These are phyloP conservation scores for Heliamphora exappendiculata DNA, from an alignment of 148 eudicot species.

Conservation along the genomic window DNA sequence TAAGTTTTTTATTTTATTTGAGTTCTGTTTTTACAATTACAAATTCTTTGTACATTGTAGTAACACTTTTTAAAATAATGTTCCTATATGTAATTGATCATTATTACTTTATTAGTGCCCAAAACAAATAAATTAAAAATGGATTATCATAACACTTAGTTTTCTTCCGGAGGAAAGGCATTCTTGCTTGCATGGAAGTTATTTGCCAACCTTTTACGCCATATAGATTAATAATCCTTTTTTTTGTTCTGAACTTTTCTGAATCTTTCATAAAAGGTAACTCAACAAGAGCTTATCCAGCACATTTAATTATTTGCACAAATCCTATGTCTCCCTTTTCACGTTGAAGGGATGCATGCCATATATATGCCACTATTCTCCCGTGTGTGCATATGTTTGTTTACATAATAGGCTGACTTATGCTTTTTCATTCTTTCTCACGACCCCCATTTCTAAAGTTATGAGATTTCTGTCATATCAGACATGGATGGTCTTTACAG, in stretches of 20 bases:
- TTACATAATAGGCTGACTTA: neutral
- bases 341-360: neutral
- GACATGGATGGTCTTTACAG: neutral
- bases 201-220: neutral
- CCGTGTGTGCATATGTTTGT: neutral
- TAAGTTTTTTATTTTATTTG: neutral
- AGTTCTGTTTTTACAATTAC: neutral
- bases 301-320: neutral
- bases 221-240: neutral
- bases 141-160: neutral
- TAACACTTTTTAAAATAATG: neutral
- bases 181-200: neutral
- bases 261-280: neutral
- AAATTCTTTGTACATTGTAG: neutral
- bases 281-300: neutral
- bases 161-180: neutral
- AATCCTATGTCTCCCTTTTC: slow-evolving; percentile 4
- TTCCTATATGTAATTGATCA: neutral
- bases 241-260: neutral
- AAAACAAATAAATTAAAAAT: neutral
- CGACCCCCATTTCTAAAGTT: neutral
- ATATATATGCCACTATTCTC: neutral
- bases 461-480: neutral
- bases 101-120: neutral
- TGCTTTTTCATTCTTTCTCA: neutral